These are phyloP conservation scores for Ceratocystiopsis sp. DNA, from an alignment of 2,329 filamentous ascomycete genomes.

Conservation along the genomic window DNA sequence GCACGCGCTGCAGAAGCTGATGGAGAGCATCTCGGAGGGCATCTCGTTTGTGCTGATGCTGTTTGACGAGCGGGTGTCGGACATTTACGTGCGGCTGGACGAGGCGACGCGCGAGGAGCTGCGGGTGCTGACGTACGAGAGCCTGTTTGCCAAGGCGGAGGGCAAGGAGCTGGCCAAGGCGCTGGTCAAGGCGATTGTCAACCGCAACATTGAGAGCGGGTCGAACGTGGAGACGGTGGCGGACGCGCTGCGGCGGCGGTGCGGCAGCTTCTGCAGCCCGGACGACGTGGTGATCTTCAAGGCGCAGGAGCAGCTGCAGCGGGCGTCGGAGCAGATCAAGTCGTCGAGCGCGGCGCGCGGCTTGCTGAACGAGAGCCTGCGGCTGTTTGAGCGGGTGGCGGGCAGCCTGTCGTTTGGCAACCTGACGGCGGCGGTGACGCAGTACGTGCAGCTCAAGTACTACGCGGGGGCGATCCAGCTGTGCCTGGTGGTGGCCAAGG, in stretches of 20 bases:
- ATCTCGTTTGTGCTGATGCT: conserved; percentile 92
- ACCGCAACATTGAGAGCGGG: conserved; percentile 90
- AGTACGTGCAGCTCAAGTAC: conserved; percentile 71
- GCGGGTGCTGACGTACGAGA: conserved; percentile 67
- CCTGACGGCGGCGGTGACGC: conserved; percentile 56
- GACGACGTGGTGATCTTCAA: conserved; percentile 98
- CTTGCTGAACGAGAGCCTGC: conserved; percentile 74
- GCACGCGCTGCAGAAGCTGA: conserved; percentile 67
- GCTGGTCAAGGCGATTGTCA: conserved; percentile 93
- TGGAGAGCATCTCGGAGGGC: conserved; percentile 84
- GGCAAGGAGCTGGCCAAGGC: conserved; percentile 87
- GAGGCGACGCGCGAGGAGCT: conserved; percentile 52
- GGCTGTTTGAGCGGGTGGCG: conserved; percentile 78
- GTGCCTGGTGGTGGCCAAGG: conserved; percentile 64
- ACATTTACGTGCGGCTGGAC: conserved; percentile 66
- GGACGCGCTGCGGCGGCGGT: conserved; percentile 78
- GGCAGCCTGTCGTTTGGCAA: conserved; percentile 67
- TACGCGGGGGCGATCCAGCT: conserved; percentile 88
- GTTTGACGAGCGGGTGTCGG: conserved; percentile 82
- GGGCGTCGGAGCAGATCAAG: conserved; percentile 60
- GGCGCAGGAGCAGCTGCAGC: conserved; percentile 84
- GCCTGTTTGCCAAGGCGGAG: conserved; percentile 60
- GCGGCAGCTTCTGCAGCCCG: conserved; percentile 91
- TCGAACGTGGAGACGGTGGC: conserved; percentile 96
- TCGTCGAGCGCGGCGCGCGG: conserved; percentile 63